Evolutionary conservation across 2,329 filamentous ascomycete genomes (phyloP).

Genomic region (Fusarium hostae): DNA sequence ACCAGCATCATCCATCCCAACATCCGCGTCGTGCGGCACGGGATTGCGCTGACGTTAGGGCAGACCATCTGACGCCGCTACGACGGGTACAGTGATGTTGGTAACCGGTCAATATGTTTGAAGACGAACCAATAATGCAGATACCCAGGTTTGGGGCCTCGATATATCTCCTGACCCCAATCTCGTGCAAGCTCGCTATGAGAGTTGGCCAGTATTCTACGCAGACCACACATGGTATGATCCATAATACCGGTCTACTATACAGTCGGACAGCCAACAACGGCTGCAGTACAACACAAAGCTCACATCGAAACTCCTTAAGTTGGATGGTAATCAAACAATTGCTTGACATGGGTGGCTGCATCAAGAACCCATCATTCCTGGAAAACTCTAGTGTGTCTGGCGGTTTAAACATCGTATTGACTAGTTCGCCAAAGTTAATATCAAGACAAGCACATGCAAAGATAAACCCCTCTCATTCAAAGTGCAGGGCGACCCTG

Average conservation of each 20-base stretch:
- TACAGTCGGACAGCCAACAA: constrained; percentile 4
- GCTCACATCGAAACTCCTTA: background rate
- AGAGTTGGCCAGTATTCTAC: constrained; percentile 9
- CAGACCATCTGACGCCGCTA: constrained; percentile 11
- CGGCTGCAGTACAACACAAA: constrained; percentile 1
- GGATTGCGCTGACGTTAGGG: constrained; percentile 24
- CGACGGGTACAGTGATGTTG: constrained; percentile 11
- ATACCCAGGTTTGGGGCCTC: constrained; percentile 10
- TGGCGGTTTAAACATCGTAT: constrained; percentile 36
- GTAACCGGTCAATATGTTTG: constrained; percentile 14
- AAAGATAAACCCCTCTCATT: constrained; percentile 27
- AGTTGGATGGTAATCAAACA: constrained; percentile 5
- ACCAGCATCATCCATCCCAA: constrained; percentile 32
- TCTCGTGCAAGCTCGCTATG: constrained; percentile 13
- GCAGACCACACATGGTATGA: constrained; percentile 4
- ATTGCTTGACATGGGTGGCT: constrained; percentile 20
- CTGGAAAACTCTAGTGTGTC: constrained; percentile 14
- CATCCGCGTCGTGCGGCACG: constrained; percentile 34
- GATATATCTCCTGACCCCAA: constrained; percentile 2
- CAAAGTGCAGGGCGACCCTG: constrained; percentile 31
- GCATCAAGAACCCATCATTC: constrained; percentile 7
- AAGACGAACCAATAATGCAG: constrained; percentile 12
- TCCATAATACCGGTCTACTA: background rate
- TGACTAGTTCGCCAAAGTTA: constrained; percentile 19
- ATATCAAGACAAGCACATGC: constrained; percentile 21